A percentile compares a stretch with the other conserved stretches of the same genome.
Evolutionary conservation across 1,139 yeast genomes (phyloP).

Genomic region (Pichia sp.): DNA sequence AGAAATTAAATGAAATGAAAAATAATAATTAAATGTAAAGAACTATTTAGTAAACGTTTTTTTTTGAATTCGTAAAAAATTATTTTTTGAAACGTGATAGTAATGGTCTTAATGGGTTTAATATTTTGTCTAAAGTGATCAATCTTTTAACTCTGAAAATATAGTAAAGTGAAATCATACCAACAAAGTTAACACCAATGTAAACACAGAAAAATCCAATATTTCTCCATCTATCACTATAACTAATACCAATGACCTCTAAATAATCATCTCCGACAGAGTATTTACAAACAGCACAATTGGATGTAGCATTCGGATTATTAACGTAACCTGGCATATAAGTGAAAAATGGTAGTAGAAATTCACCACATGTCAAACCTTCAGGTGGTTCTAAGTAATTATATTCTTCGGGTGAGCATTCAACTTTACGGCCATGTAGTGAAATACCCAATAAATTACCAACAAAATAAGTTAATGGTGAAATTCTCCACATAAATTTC

Average conservation of each 20-base stretch:
- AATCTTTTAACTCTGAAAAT: slow-evolving; percentile 10
- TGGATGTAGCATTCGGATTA: slow-evolving; percentile 42
- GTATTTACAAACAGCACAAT: slow-evolving; percentile 56
- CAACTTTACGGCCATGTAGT: slow-evolving; percentile 49
- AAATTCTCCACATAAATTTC: slow-evolving; percentile 60
- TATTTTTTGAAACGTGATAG: too few species aligned
- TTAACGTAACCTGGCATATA: slow-evolving; percentile 44
- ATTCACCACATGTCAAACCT: slow-evolving; percentile 51
- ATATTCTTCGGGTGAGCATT: slow-evolving; percentile 45
- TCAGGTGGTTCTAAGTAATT: slow-evolving; percentile 46
- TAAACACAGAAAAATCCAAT: slow-evolving; percentile 57
- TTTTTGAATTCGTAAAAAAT: too few species aligned
- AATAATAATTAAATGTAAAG: too few species aligned
- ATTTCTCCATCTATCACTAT: slow-evolving; percentile 55
- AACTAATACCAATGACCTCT: slow-evolving; percentile 38
- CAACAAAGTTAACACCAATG: slow-evolving; percentile 41
- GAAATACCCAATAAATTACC: slow-evolving; percentile 46
- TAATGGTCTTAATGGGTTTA: too few species aligned
- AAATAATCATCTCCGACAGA: slow-evolving; percentile 50
- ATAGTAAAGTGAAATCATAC: slow-evolving; percentile 15
- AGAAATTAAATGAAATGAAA: too few species aligned
- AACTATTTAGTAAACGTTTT: too few species aligned
- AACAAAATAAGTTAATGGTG: slow-evolving; percentile 62
- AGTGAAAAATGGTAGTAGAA: slow-evolving; percentile 33
- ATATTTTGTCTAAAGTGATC: too few species aligned